Evolutionary conservation across 768 basidiomycete genomes (phyloP).

Genomic region (Nidularia pulvinata): DNA sequence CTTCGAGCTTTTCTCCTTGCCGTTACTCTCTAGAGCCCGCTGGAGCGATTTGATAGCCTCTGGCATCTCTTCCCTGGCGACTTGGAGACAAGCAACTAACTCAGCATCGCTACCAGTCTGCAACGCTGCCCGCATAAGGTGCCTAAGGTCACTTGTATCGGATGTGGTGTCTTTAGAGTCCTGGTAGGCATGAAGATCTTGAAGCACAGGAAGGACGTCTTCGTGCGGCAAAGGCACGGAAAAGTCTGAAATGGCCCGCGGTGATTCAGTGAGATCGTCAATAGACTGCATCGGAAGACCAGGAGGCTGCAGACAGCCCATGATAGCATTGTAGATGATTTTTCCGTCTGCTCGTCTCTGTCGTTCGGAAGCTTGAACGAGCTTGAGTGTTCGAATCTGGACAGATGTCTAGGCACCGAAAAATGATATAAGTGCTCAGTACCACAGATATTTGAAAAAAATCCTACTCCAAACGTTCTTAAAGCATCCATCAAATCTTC

Average conservation of each 20-base stretch:
- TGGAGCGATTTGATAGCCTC: constrained; percentile 79
- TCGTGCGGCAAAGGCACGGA: too few relatives aligned
- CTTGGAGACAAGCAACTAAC: constrained; percentile 57
- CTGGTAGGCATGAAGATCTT: constrained; percentile 17
- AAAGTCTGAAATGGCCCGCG: too few relatives aligned
- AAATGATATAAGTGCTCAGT: not conserved
- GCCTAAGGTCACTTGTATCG: constrained; percentile 55
- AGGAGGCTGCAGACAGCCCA: constrained; percentile 3
- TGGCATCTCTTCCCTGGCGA: constrained; percentile 63
- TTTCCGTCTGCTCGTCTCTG: not conserved
- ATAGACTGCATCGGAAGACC: not conserved
- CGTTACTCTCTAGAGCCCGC: constrained; percentile 49
- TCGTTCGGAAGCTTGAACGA: constrained; percentile 9
- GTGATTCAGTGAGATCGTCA: too few relatives aligned
- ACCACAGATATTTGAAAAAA: constrained; percentile 7
- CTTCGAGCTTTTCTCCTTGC: not conserved
- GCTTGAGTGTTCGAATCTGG: constrained; percentile 22
- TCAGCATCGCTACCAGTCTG: constrained; percentile 53
- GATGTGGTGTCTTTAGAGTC: constrained; percentile 36
- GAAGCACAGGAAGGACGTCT: constrained; percentile 12
- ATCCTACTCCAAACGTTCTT: constrained; percentile 43
- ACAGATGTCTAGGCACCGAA: constrained; percentile 8
- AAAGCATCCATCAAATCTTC: constrained; percentile 53
- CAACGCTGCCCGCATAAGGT: constrained; percentile 53
- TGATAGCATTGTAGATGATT: not conserved